Evolutionary conservation across 495 filamentous ascomycete species (phyloP), one percentile per base, ranked within the genome.

Genomic region (Neurospora cerealis): DNA sequence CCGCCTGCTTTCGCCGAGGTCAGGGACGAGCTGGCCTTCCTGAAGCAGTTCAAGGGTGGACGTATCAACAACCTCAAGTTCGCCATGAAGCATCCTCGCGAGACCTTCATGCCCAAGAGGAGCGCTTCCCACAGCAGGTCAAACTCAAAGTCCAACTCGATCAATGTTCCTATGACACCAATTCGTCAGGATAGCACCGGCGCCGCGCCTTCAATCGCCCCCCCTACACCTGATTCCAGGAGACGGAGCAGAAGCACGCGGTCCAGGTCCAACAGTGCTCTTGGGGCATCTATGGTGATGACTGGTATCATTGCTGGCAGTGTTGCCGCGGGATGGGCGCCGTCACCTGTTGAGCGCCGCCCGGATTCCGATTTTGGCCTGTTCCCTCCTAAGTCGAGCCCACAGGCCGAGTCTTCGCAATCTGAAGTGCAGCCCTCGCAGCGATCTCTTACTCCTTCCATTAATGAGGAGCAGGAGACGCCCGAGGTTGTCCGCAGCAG

Each of bases 21-120:
- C 73, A 85, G 90, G 37, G 91, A 95, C 76, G 91, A 97, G 77
- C 86, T 97, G 66, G 88, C 88, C 44, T 98, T 97, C 85, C 87
- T 99, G 79, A 97, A 94, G 85, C 93, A 88, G 75, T 86, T 98
- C 75, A 95, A 94, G 77, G 96, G 96, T 74, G 96, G 96, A 38
- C 93, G 96, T 73, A 83, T 99, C 69, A 94, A 91, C 81, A 89
- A 93, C 74, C 87, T 98, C 75, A 93, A 91, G 77, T 96, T 97
- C 81, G 92, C 91, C 75, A 87, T 97, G 60, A 87, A 91, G 77
- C 90, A 97, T 80, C 93, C 94, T 9, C 87, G 87, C 41, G 90
- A 96, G 78, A 88, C 89, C 69, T 86, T 96, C 72, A 81, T 95
- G 48, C 87, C 90, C 66, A 88, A 89, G 70, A 87, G 91, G 76